Evolutionary conservation across 1,284 basidiomycete species (phyloP), one percentile per base, ranked within the genome.

Genomic region (Afroboletus lepidellus): DNA sequence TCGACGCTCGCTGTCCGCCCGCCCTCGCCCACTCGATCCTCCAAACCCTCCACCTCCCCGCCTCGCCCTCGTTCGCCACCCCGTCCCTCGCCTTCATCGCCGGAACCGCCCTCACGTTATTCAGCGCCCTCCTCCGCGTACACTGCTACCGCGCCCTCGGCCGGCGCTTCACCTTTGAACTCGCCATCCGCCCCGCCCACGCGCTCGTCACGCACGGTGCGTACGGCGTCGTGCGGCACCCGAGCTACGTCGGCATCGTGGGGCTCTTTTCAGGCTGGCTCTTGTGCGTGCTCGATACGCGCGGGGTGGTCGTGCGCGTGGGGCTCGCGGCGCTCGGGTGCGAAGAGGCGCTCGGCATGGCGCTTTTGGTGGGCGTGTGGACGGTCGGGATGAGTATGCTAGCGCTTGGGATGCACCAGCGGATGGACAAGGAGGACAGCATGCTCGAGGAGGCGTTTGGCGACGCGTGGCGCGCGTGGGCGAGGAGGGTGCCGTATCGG

Each of bases 381-480:
- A 34, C 7, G 32, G 36, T n/a, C 7, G 5, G 2, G 4, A 5
- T 51, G 13, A 20, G 7, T 1, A 0, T 21, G 0, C 0, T 43
- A 7, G 33, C 0, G 1, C 8, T 29, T 13, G 1, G 5, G n/a
- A 0, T 48, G 5, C 1, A 2, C 15, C 6, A 9, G 20, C 54
- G 62, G 38, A 66, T 66, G 41, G n/a, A 53, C 41, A 51, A 30
- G 36, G 77, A 78, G 58, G 77, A 78, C 27, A 59, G 59, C 33
- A 71, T 75, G 49, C 58, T 78, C 37, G 62, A 66, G 33, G 55
- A 60, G 21, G 52, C 58, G 30, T 76, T 76, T 60, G 73, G 73
- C 2, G 57, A 63, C 23, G 69, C 67, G 46, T 78, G 77, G 77
- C 65, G 65, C 27, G 51, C 50, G 23, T 78, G 76, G 74, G 66